phyloP scores from a whole-genome alignment of 2,329 filamentous ascomycete species.

The Orbilia brochopaga region DNA sequence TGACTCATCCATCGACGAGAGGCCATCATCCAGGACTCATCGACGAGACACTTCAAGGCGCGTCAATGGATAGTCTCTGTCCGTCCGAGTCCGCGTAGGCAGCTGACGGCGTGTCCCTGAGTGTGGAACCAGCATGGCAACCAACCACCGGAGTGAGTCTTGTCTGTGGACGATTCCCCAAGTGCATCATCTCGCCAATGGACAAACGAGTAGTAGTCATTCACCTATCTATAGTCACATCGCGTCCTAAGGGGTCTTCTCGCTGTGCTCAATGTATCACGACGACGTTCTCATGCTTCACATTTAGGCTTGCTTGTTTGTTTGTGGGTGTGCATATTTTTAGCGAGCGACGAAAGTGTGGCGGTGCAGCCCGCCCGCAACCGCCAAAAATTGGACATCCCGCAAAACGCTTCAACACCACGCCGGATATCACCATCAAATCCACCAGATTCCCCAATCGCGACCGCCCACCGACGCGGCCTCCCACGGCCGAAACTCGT shows the following conservation, averaged over 20 bases:
- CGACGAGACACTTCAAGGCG: constrained; percentile 11
- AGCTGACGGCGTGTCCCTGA: constrained; percentile 23
- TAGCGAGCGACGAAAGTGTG: constrained; percentile 19
- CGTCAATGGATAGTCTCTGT: background rate
- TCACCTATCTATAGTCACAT: no score
- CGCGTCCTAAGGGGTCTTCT: no score
- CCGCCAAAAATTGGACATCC: constrained; percentile 38
- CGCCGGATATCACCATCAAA: constrained; percentile 35
- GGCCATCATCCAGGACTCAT: constrained; percentile 18
- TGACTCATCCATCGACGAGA: constrained; percentile 21
- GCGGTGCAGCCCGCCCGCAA: constrained; percentile 26
- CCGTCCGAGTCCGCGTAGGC: constrained; percentile 5
- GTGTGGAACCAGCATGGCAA: no score
- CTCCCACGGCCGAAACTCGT: background rate
- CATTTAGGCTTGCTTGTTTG: background rate
- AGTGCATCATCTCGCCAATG: no score
- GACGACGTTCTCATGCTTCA: no score
- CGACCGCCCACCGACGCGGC: background rate
- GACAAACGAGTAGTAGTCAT: no score
- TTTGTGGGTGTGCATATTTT: background rate
- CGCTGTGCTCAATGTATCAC: no score
- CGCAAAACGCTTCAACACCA: constrained; percentile 44
- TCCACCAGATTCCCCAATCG: constrained; percentile 21
- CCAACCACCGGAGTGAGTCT: no score
- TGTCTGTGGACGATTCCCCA: no score